Base-by-base conservation (phyloP, 176 grass and related monocot species). In the Hordeum vulgare region DNA sequence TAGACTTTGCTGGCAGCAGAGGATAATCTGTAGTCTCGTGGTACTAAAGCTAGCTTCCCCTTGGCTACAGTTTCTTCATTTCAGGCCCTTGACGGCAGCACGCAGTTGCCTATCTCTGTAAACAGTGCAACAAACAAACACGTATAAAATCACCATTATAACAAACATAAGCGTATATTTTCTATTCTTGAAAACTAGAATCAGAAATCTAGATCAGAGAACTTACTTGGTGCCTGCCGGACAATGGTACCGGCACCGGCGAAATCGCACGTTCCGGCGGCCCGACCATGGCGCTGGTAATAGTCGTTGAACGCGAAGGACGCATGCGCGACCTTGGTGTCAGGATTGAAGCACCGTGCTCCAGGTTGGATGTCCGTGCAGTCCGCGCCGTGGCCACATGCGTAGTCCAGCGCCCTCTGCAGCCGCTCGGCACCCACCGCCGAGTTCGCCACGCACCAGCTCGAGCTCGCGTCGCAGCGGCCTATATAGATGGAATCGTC, bases 281-380 rank as follows among this genome's bases (percentile, higher is more conserved):
- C 90, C 31, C 44, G 66, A 6, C 45, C 53, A 0, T 24, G 73
- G 0, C 61, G 66, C 76, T 88, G 86, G 78, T 88, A 91, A 49
- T 85, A 88, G 67, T 74, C 71, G 36, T 91, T 88, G 90, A 91
- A 85, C 1, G 86, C 86, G 59, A 86, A 79, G 0, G 90, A 65
- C 0, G 90, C 87, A 28, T 95, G 85, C 17, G 87, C 82, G n/a
- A 84, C 90, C 7, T 79, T 70, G 17, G 83, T 92, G 83, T 96
- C 37, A 0, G 88, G 93, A 11, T 92, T 57, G 42, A 60, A 95
- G 87, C 90, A 95, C 3, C 21, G 21, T 0, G 69, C 56, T 5
- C 80, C 90, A 0, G 75, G 79, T 57, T 95, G 93, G 44, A 92
- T 95, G 27, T 64, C 44, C 4, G 63, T 69, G 83, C 88, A 92